Conservation (phyloP, 371 early-diverging fungal species). For the Mortierella sp. region DNA sequence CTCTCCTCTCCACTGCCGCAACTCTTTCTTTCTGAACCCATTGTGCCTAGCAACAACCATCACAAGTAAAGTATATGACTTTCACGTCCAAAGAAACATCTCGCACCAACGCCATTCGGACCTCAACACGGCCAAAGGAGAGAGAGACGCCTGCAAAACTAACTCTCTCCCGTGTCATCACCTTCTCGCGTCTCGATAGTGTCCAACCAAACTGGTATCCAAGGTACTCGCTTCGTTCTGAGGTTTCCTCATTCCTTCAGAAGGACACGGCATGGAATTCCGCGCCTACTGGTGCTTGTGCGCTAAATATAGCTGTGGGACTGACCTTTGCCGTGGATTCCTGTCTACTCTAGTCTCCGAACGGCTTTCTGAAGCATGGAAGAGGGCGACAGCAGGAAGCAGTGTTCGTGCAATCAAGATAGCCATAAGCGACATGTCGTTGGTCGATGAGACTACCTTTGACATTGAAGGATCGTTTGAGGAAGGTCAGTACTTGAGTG, state of each 20-base stretch:
- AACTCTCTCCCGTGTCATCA: neutral
- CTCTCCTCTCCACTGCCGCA: neutral
- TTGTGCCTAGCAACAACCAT: neutral
- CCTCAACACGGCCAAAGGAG: too few species aligned
- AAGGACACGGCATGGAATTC: too few species aligned
- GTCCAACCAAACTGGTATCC: slow-evolving; percentile 53
- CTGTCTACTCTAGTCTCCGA: slow-evolving; percentile 27
- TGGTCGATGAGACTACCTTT: slow-evolving; percentile 58
- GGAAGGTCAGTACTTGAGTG: slow-evolving; percentile 56
- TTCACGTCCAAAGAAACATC: slow-evolving; percentile 1
- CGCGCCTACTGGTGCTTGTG: too few species aligned
- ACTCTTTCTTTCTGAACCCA: neutral
- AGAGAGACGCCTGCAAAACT: too few species aligned
- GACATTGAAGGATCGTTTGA: slow-evolving; percentile 65
- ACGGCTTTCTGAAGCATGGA: slow-evolving; percentile 39
- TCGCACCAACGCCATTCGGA: neutral
- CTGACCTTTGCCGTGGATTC: neutral
- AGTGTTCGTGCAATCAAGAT: slow-evolving; percentile 50
- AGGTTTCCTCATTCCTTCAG: neutral
- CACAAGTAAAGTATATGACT: slow-evolving; percentile 8
- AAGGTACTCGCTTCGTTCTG: slow-evolving; percentile 19
- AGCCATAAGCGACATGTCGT: slow-evolving; percentile 54
- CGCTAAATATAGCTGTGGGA: neutral
- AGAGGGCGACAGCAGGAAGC: slow-evolving; percentile 25
- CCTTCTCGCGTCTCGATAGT: slow-evolving; percentile 18